Percentiles rank a stretch among this genome's conserved stretches.
These are phyloP conservation scores for Cordyceps javanica DNA, from an alignment of 2,329 filamentous ascomycete genomes.

Conservation along the genomic window DNA sequence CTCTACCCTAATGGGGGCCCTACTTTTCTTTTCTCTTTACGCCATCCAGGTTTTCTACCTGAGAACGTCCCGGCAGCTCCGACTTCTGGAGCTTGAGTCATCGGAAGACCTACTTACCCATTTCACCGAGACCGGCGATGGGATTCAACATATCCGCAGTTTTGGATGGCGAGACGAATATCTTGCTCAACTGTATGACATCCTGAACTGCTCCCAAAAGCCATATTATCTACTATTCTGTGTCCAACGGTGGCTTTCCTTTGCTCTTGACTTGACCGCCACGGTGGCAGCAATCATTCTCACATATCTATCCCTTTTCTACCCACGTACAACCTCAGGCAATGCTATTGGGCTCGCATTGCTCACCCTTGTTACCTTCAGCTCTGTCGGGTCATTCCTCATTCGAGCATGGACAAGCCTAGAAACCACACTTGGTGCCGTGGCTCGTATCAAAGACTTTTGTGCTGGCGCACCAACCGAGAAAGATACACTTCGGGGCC, in stretches of 20 bases:
- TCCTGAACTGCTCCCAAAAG: conserved; percentile 29
- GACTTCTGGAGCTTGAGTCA: conserved; percentile 47
- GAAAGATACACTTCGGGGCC: background rate
- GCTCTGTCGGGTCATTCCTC: background rate
- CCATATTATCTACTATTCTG: conserved; percentile 32
- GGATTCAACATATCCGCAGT: conserved; percentile 20
- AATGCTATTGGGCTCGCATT: background rate
- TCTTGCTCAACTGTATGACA: conserved; percentile 33
- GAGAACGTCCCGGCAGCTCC: conserved; percentile 48
- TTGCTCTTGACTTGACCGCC: conserved; percentile 34
- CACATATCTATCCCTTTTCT: conserved; percentile 13
- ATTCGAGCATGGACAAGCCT: background rate
- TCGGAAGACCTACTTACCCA: conserved; percentile 37
- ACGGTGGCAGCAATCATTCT: conserved; percentile 25
- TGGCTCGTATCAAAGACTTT: background rate
- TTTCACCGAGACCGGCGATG: conserved; percentile 29
- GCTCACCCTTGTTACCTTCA: background rate
- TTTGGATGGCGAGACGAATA: conserved; percentile 23
- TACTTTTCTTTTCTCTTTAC: too few relatives aligned
- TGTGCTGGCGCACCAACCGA: background rate
- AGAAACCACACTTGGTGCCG: background rate
- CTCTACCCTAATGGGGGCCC: too few relatives aligned
- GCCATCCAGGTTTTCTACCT: conserved; percentile 29
- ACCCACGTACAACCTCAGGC: background rate
- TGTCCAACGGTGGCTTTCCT: conserved; percentile 39